These are phyloP conservation scores for Cyberlindnera amylophila DNA, from an alignment of 805 yeast species.

Conservation along the genomic window DNA sequence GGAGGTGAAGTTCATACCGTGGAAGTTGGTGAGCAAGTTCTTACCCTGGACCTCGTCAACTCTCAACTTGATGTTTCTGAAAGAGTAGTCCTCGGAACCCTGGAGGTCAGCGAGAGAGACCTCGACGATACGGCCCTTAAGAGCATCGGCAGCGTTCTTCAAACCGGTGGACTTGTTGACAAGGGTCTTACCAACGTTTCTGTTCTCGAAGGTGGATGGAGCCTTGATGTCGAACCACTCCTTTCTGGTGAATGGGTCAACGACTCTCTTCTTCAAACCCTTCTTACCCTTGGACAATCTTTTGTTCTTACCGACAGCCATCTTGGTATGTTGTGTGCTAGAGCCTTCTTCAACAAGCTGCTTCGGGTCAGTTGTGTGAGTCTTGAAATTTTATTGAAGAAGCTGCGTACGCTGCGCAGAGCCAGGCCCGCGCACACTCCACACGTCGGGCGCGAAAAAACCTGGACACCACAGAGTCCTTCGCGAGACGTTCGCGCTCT, in stretches of 20 bases:
- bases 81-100: slow-evolving; percentile 98
- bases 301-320: slow-evolving; percentile 85
- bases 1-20: slow-evolving; percentile 96
- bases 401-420: slow-evolving; percentile 5
- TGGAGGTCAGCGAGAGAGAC: slow-evolving; percentile 95
- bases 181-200: slow-evolving; percentile 97
- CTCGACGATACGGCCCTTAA: slow-evolving; percentile 97
- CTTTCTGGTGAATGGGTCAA: slow-evolving; percentile 99
- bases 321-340: slow-evolving; percentile 19
- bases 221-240: slow-evolving; percentile 99
- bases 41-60: slow-evolving; percentile 99
- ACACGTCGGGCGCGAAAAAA: slow-evolving; percentile 46
- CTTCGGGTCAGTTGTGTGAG: slow-evolving; percentile 29
- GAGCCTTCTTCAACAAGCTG: slow-evolving; percentile 1
- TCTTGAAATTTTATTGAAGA: slow-evolving; percentile 17
- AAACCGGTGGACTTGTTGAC: slow-evolving; percentile 98
- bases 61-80: slow-evolving; percentile 96
- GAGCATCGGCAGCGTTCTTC: slow-evolving; percentile 95
- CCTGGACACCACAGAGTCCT: slow-evolving; percentile 14
- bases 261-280: slow-evolving; percentile 98
- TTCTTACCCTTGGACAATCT: slow-evolving; percentile 85
- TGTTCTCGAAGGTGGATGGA: slow-evolving; percentile 97
- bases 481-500: neutral
- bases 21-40: slow-evolving; percentile 98
- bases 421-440: neutral